A percentile compares a stretch with the other conserved stretches of the same genome.
These are phyloP conservation scores for Bruguiera parviflora DNA, from an alignment of 345 rosid species.

Conservation along the genomic window DNA sequence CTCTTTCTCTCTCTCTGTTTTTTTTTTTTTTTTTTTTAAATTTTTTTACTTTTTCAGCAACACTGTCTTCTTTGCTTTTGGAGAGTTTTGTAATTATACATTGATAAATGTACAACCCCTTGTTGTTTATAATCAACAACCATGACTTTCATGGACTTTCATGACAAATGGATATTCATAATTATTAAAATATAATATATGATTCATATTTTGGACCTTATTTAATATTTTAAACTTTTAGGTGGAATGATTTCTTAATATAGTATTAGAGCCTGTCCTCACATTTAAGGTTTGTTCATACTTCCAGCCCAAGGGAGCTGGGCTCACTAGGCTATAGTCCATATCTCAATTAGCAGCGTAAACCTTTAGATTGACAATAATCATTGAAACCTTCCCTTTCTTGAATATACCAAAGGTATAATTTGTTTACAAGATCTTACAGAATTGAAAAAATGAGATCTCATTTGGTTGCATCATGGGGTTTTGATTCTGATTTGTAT, in stretches of 20 bases:
- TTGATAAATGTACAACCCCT: conserved; percentile 16
- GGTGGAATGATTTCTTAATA: not conserved
- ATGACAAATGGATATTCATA: conserved; percentile 10
- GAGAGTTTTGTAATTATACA: conserved; percentile 6
- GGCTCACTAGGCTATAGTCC: too few species aligned
- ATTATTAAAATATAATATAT: not conserved
- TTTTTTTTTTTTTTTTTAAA: not conserved
- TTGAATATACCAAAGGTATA: conserved; percentile 11
- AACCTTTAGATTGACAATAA: not conserved
- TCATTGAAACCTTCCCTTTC: conserved; percentile 2
- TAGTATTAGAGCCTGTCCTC: not conserved
- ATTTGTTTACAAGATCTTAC: not conserved
- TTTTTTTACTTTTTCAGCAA: not conserved
- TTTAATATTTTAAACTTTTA: not conserved
- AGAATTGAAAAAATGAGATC: not conserved
- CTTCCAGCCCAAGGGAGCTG: too few species aligned
- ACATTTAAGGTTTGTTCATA: not conserved
- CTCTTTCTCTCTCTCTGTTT: not conserved
- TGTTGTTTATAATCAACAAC: conserved; percentile 1
- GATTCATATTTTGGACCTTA: too few species aligned
- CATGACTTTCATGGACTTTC: not conserved
- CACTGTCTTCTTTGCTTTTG: not conserved
- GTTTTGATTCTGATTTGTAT: not conserved
- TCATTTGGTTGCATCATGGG: not conserved
- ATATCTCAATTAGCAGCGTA: too few species aligned